phyloP scores from a whole-genome alignment of 345 rosid species.

The Gossypium rotundifolium region DNA sequence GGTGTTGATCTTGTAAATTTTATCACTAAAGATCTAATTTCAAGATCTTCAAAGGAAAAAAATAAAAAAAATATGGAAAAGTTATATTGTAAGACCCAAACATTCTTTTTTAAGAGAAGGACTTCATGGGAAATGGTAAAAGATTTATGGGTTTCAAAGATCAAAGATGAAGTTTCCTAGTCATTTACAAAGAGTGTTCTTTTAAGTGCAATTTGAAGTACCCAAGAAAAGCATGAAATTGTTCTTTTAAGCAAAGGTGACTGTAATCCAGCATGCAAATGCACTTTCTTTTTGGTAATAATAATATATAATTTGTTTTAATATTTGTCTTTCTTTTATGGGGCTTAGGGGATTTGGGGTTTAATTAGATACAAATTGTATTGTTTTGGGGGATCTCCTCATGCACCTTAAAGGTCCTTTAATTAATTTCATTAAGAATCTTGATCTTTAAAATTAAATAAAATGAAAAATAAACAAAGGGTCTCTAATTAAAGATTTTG shows the following conservation, averaged over 20 bases:
- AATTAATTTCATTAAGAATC: neutral
- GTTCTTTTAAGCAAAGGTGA: constrained; percentile 35
- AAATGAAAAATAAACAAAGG: neutral
- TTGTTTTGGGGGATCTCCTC: constrained; percentile 58
- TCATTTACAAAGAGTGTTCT: constrained; percentile 3
- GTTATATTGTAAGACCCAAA: constrained; percentile 5
- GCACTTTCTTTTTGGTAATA: constrained; percentile 9
- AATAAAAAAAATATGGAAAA: neutral
- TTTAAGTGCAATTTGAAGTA: constrained; percentile 20
- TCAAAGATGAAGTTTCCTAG: neutral
- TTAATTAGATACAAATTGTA: constrained; percentile 21
- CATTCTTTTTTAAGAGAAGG: constrained; percentile 12
- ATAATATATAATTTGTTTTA: neutral
- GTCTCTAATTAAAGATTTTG: constrained; percentile 17
- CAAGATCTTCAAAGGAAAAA: neutral
- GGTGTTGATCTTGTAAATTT: neutral
- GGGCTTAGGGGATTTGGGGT: constrained; percentile 28
- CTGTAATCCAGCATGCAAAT: constrained; percentile 44
- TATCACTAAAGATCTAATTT: neutral
- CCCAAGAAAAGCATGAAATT: constrained; percentile 31
- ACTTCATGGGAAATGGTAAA: constrained; percentile 11
- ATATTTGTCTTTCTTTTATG: constrained; percentile 22
- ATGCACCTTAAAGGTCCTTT: constrained; percentile 13
- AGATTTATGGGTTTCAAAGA: neutral
- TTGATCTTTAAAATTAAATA: neutral